Conservation (phyloP, 2,329 filamentous ascomycete species). For the Fusarium sp. region DNA sequence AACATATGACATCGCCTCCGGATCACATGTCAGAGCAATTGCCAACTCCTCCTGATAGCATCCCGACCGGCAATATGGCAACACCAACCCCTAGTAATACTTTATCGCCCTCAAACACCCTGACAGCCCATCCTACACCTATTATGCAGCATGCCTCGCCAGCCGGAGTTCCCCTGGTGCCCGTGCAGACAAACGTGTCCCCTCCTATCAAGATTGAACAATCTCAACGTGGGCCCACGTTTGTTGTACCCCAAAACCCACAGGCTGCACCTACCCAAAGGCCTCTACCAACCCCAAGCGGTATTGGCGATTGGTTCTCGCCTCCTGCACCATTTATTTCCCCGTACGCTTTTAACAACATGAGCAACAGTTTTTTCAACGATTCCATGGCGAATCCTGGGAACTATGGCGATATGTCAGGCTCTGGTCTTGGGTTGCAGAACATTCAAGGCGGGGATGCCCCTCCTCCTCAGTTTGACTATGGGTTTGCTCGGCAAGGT, state of each 20-base stretch:
- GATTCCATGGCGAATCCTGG: slow-evolving; percentile 45
- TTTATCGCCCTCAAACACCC: slow-evolving; percentile 51
- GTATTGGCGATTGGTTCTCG: slow-evolving; percentile 63
- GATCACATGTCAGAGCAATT: slow-evolving; percentile 48
- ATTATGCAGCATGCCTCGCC: slow-evolving; percentile 45
- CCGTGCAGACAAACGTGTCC: slow-evolving; percentile 46
- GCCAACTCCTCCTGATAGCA: slow-evolving; percentile 58
- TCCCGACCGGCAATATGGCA: slow-evolving; percentile 45
- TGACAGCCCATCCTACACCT: slow-evolving; percentile 46
- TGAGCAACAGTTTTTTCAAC: slow-evolving; percentile 56
- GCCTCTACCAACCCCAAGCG: slow-evolving; percentile 52
- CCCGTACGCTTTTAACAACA: slow-evolving; percentile 59
- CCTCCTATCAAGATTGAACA: slow-evolving; percentile 44
- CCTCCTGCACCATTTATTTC: slow-evolving; percentile 63
- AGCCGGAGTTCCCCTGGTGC: slow-evolving; percentile 28
- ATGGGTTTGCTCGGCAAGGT: slow-evolving; percentile 65
- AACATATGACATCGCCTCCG: slow-evolving; percentile 42
- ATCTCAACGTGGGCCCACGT: slow-evolving; percentile 46
- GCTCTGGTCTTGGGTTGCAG: slow-evolving; percentile 47
- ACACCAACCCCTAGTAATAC: slow-evolving; percentile 45
- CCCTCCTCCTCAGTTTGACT: slow-evolving; percentile 43
- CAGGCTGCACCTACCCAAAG: slow-evolving; percentile 54
- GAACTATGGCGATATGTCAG: slow-evolving; percentile 44
- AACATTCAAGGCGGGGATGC: slow-evolving; percentile 42
- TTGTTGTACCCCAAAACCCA: slow-evolving; percentile 53